These are phyloP conservation scores for Colletotrichum sp. DNA, from an alignment of 2,329 filamentous ascomycete genomes.

Conservation along the genomic window DNA sequence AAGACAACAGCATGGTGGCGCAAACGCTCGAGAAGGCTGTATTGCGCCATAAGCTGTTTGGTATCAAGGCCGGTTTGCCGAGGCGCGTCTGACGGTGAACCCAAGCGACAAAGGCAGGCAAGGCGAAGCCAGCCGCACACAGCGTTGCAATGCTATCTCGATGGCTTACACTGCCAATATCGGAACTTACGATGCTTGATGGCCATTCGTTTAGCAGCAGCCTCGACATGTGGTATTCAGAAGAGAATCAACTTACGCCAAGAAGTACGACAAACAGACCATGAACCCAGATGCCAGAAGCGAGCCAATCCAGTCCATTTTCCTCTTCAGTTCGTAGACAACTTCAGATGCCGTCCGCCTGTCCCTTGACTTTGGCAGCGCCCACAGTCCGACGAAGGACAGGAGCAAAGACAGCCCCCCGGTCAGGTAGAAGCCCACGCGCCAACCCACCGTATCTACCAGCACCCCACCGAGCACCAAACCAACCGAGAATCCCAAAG, in stretches of 20 bases:
- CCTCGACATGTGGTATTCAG: background rate
- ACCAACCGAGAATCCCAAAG: conserved; percentile 55
- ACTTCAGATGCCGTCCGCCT: conserved; percentile 4
- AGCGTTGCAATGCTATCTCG: conserved; percentile 51
- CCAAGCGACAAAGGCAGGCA: conserved; percentile 60
- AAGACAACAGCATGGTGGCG: conserved; percentile 50
- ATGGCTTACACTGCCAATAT: conserved; percentile 44
- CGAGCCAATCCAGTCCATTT: conserved; percentile 62
- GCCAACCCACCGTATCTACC: conserved; percentile 52
- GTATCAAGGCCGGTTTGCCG: conserved; percentile 60
- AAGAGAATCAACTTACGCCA: conserved; percentile 46
- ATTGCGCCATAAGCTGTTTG: conserved; percentile 67
- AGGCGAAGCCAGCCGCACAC: conserved; percentile 41
- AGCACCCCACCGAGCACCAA: conserved; percentile 55
- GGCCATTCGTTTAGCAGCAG: background rate
- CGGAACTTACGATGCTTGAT: conserved; percentile 31
- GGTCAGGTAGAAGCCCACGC: conserved; percentile 49
- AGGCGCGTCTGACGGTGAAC: conserved; percentile 51
- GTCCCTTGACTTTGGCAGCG: conserved; percentile 20
- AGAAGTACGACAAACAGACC: conserved; percentile 55
- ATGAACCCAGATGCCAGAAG: conserved; percentile 50
- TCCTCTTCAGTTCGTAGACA: conserved; percentile 16
- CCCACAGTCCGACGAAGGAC: background rate
- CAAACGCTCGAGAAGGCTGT: conserved; percentile 61
- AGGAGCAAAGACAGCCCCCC: conserved; percentile 16